phyloP scores from a whole-genome alignment of 805 yeast species.

The Lipomyces starkeyi region DNA sequence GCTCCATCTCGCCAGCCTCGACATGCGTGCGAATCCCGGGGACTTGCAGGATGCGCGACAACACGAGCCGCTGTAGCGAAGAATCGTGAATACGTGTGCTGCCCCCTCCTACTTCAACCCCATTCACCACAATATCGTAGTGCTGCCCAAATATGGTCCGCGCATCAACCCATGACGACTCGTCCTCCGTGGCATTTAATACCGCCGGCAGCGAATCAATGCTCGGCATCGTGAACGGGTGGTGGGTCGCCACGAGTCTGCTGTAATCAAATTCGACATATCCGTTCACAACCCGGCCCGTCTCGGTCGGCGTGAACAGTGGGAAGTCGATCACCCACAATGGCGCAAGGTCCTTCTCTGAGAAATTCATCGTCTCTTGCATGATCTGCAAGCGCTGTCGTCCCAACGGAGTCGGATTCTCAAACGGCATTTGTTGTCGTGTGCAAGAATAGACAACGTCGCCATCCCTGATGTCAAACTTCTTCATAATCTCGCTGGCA shows the following conservation, averaged over 20 bases:
- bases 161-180: constrained; percentile 20
- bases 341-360: constrained; percentile 15
- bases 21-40: constrained; percentile 19
- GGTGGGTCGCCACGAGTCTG: constrained; percentile 76
- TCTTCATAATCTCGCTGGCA: constrained; percentile 7
- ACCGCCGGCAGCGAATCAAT: constrained; percentile 63
- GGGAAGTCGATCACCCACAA: constrained; percentile 93
- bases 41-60: constrained; percentile 67
- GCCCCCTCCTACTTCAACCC: constrained; percentile 97
- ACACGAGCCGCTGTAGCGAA: constrained; percentile 72
- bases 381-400: constrained; percentile 78
- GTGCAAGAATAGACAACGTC: constrained; percentile 81
- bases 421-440: constrained; percentile 73
- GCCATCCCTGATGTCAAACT: constrained; percentile 57
- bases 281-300: constrained; percentile 40
- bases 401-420: constrained; percentile 95
- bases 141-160: constrained; percentile 78
- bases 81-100: constrained; percentile 93
- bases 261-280: constrained; percentile 67
- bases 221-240: constrained; percentile 95
- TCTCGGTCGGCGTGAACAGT: constrained; percentile 77
- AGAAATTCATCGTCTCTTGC: constrained; percentile 45
- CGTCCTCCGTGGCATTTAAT: constrained; percentile 21
- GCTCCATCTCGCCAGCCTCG: constrained; percentile 44
- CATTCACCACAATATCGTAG: constrained; percentile 91